Conservation (phyloP, 2,329 filamentous ascomycete genomes). For the Paracamarosporium sp. region DNA sequence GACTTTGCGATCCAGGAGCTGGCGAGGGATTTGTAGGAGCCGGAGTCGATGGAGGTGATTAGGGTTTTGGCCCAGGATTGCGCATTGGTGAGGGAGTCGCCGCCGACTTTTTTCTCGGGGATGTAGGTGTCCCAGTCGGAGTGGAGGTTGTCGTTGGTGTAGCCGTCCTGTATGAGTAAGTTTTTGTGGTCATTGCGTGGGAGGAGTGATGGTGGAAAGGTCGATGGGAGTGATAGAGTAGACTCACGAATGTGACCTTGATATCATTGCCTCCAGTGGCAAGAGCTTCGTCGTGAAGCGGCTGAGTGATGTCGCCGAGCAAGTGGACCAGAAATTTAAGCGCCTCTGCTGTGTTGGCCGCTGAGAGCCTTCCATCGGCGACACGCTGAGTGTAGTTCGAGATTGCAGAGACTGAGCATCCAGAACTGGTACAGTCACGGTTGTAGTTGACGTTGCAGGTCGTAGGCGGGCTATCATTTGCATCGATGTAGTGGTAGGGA, state of each 20-base stretch:
- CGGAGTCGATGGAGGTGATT: background rate
- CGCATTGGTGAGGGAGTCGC: background rate
- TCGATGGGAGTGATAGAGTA: background rate
- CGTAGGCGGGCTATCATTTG: background rate
- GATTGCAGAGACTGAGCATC: background rate
- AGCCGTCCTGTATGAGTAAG: background rate
- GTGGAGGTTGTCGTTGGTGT: background rate
- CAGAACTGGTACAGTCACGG: background rate
- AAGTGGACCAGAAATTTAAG: background rate
- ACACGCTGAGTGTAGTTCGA: background rate
- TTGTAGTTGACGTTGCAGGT: background rate
- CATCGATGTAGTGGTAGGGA: background rate
- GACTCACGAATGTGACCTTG: background rate
- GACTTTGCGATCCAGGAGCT: background rate
- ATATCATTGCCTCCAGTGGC: background rate
- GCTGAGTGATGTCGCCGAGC: background rate
- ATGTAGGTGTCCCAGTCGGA: background rate
- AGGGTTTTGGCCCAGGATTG: background rate
- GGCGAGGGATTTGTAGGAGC: background rate
- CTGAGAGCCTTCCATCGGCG: background rate
- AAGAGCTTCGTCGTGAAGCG: background rate
- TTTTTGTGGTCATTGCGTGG: background rate
- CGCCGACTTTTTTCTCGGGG: background rate
- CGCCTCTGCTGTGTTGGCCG: background rate
- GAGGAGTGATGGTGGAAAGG: background rate